Evolutionary conservation across 371 early-diverging fungal species (phyloP).

Genomic region (Apophysomyces variabilis): DNA sequence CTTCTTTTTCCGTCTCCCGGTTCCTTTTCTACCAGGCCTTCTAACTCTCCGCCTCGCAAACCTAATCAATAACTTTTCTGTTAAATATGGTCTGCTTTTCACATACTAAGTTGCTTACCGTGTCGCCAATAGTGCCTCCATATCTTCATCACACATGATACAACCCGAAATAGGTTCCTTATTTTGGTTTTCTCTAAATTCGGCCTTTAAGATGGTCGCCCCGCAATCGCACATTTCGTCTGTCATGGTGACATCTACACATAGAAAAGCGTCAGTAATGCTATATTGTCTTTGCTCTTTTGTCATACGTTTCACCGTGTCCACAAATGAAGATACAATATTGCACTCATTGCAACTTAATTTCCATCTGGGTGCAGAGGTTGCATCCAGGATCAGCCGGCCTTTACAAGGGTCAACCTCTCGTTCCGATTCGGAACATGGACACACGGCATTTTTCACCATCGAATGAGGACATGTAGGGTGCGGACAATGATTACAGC

Average conservation of each 20-base stretch:
- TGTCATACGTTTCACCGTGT: conserved; percentile 46
- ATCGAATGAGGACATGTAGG: conserved; percentile 56
- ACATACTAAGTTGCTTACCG: conserved; percentile 20
- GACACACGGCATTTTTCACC: conserved; percentile 48
- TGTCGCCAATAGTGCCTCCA: conserved; percentile 44
- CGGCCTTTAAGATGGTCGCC: conserved; percentile 41
- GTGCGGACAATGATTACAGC: conserved; percentile 59
- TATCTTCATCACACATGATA: conserved; percentile 56
- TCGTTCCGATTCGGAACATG: conserved; percentile 50
- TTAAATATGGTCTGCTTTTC: not conserved
- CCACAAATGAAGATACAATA: conserved; percentile 49
- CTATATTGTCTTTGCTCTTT: not conserved
- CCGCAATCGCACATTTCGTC: conserved; percentile 49
- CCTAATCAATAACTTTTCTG: conserved; percentile 12
- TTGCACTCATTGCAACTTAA: conserved; percentile 57
- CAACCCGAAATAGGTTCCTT: conserved; percentile 43
- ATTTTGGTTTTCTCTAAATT: conserved; percentile 55
- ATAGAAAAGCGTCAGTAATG: not conserved
- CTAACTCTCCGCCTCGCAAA: conserved; percentile 31
- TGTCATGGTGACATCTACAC: conserved; percentile 36
- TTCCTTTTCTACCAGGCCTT: conserved; percentile 27
- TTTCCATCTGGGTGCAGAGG: conserved; percentile 60
- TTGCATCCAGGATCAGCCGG: conserved; percentile 53
- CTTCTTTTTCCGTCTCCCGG: conserved; percentile 23
- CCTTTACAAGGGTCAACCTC: conserved; percentile 46